phyloP scores from a whole-genome alignment of 140 eudicot genomes.

The Ambrosia hybrid region DNA sequence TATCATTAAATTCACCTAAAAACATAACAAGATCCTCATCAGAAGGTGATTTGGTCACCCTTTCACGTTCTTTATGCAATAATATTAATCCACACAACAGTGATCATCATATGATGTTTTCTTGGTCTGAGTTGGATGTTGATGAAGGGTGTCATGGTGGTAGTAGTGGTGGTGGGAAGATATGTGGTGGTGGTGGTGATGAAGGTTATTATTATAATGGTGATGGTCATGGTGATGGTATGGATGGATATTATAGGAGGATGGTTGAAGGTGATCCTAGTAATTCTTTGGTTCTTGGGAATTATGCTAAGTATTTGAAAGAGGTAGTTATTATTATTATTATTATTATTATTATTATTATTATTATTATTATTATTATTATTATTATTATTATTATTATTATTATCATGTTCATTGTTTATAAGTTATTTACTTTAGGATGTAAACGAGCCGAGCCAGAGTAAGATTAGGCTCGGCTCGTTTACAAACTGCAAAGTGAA shows the following conservation, averaged over 20 bases:
- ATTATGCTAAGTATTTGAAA: slow-evolving; percentile 20
- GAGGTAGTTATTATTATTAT: slow-evolving; percentile 2
- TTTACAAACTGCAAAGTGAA: too few species aligned
- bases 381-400: too few species aligned
- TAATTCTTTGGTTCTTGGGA: not conserved
- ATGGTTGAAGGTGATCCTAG: slow-evolving; percentile 19
- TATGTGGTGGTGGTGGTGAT: not conserved
- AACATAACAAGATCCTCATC: slow-evolving; percentile 25
- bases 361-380: too few species aligned
- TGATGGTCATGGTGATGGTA: not conserved
- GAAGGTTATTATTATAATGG: not conserved
- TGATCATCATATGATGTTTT: slow-evolving; percentile 9
- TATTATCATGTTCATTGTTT: too few species aligned
- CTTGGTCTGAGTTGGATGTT: slow-evolving; percentile 37
- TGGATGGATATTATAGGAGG: not conserved
- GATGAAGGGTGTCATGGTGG: slow-evolving; percentile 38
- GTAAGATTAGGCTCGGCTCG: too few species aligned
- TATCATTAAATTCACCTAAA: slow-evolving; percentile 17
- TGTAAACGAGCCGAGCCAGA: too few species aligned
- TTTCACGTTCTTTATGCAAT: slow-evolving; percentile 6
- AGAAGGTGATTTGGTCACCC: slow-evolving; percentile 16
- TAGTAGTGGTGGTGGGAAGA: not conserved
- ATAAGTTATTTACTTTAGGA: too few species aligned
- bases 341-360: too few species aligned
- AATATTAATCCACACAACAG: not conserved